Evolutionary conservation across 139 green algal species (phyloP), one percentile per base, ranked within the genome.

Genomic region (Chlorella sp.): DNA sequence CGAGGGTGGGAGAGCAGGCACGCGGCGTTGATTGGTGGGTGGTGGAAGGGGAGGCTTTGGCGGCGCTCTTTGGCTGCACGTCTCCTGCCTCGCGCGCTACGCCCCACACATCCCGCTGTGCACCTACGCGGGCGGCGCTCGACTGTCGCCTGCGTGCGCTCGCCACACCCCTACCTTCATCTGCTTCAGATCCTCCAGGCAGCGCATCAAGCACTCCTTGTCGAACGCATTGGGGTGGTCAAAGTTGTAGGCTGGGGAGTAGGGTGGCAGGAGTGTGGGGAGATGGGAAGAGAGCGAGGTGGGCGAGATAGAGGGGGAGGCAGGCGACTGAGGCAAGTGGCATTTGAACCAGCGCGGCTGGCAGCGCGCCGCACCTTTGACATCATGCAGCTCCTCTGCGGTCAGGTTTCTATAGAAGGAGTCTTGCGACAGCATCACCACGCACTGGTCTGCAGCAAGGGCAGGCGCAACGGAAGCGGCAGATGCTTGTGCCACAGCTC

Each of bases 141-240:
- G n/a, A n/a, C n/a, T n/a, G n/a, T n/a, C n/a, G n/a, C n/a, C n/a
- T n/a, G n/a, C n/a, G n/a, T n/a, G n/a, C n/a, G n/a, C n/a, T n/a
- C n/a, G n/a, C n/a, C n/a, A n/a, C n/a, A n/a, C n/a, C n/a, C n/a
- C n/a, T n/a, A n/a, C n/a, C n/a, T n/a, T n/a, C n/a, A n/a, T n/a
- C n/a, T n/a, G n/a, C 77, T 81, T 79, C 19, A 89, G 80, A 27
- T 81, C 73, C 8, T 77, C 27, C 40, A 95, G 55, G 79, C 82
- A 91, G 33, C 90, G 41, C 2, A 97, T 31, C 4, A 97, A 82
- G 21, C 62, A 73, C 14, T 87, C 73, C 21, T 83, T 83, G 80
- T 98, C 92, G 67, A 98, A 95, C 0, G 94, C 91, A 51, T 92
- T 83, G 41, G 95, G 95, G 60, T 94, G 86, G 80, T 99, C 96